Conservation (phyloP, 1,284 basidiomycete genomes). For the Heimioporus punctisporus region DNA sequence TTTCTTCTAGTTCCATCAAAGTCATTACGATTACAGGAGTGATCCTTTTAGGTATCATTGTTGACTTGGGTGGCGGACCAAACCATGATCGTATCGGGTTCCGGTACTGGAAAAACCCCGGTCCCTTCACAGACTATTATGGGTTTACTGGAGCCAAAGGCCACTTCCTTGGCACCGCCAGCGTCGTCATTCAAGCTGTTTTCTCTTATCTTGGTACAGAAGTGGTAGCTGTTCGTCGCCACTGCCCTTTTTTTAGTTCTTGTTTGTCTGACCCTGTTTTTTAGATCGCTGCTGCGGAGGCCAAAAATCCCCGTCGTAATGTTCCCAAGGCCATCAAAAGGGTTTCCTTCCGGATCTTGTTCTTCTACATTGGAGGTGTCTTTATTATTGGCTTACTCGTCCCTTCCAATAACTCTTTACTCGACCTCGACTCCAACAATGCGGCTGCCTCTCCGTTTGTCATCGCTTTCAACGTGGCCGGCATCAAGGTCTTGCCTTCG, state of each 20-base stretch:
- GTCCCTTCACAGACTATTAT: conserved; percentile 35
- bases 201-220: conserved; percentile 64
- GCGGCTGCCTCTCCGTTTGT: conserved; percentile 52
- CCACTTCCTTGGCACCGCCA: conserved; percentile 51
- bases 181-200: conserved; percentile 38
- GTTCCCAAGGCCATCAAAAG: conserved; percentile 47
- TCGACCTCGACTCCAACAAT: conserved; percentile 33
- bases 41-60: conserved; percentile 46
- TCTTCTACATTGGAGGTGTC: conserved; percentile 52
- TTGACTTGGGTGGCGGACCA: conserved; percentile 46
- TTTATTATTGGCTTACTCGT: conserved; percentile 55
- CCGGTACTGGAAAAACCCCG: conserved; percentile 50
- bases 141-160: conserved; percentile 36
- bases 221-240: conserved; percentile 45
- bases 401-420: conserved; percentile 44
- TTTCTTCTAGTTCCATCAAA: conserved; percentile 44
- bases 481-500: conserved; percentile 52
- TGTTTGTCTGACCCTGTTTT: no score
- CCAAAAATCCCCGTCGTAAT: conserved; percentile 35
- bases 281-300: conserved; percentile 53
- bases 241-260: background rate
- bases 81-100: conserved; percentile 42
- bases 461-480: conserved; percentile 50
- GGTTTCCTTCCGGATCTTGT: conserved; percentile 53
- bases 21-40: conserved; percentile 44